These are phyloP conservation scores for Plasmodium gonderi DNA, from an alignment of 169 alveolate species.

Conservation along the genomic window DNA sequence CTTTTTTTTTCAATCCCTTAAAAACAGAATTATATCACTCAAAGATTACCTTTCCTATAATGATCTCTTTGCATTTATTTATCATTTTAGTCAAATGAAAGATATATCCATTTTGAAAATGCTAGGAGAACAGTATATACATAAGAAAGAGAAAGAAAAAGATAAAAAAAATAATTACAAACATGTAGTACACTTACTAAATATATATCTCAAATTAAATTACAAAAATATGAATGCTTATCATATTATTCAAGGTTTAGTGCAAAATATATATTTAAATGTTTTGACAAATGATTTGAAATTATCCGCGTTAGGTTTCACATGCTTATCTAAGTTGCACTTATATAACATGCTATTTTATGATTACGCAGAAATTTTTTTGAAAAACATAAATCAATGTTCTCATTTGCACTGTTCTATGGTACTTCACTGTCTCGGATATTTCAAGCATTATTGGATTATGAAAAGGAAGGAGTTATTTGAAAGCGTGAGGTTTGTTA, in stretches of 20 bases:
- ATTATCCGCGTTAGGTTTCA: conserved; percentile 23
- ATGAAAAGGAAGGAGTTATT: neutral
- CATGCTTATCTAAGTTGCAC: conserved; percentile 39
- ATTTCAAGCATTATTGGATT: conserved; percentile 7
- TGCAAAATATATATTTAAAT: neutral
- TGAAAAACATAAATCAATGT: conserved; percentile 1
- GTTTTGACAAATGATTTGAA: conserved; percentile 9
- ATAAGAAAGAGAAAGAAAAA: conserved; percentile 25
- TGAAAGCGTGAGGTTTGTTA: neutral
- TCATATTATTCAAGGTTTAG: neutral
- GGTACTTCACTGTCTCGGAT: conserved; percentile 60
- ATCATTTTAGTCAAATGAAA: conserved; percentile 6
- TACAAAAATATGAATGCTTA: neutral
- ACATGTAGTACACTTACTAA: conserved; percentile 45
- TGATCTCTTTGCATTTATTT: conserved; percentile 42
- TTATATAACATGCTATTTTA: conserved; percentile 44
- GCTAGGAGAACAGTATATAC: conserved; percentile 45
- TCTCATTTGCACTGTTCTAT: conserved; percentile 23
- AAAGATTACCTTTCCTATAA: neutral
- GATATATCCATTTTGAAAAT: neutral
- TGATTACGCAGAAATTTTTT: conserved; percentile 2
- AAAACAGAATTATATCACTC: conserved; percentile 43
- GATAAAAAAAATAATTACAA: conserved; percentile 12
- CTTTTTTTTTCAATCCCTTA: conserved; percentile 22
- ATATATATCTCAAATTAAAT: conserved; percentile 63